phyloP scores from a whole-genome alignment of 2,329 filamentous ascomycete species.

The Pseudocercospora macadamiae region DNA sequence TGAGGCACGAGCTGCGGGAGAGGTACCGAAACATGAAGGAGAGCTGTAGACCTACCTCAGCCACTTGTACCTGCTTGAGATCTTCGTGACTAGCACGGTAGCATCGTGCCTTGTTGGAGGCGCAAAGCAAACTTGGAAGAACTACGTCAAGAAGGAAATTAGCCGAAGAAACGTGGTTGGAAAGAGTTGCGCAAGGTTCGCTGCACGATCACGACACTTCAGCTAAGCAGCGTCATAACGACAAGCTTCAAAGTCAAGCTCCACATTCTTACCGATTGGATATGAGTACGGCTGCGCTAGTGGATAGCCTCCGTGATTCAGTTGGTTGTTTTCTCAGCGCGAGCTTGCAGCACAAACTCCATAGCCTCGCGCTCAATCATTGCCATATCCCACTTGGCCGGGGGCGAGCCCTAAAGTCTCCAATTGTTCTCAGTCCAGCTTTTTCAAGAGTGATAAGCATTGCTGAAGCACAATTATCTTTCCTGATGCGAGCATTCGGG shows the following conservation, averaged over 20 bases:
- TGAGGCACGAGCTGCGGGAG: not conserved
- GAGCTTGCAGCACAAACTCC: too few species aligned
- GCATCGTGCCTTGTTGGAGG: slow-evolving; percentile 14
- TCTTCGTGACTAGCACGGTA: slow-evolving; percentile 14
- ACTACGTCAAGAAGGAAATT: slow-evolving; percentile 17
- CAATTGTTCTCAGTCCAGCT: too few species aligned
- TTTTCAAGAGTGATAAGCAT: too few species aligned
- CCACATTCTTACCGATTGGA: not conserved
- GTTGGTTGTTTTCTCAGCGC: not conserved
- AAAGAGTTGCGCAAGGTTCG: slow-evolving; percentile 6
- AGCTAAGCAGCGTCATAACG: slow-evolving; percentile 13
- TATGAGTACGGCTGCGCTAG: not conserved
- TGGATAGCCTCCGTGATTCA: not conserved
- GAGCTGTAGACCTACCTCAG: slow-evolving; percentile 4
- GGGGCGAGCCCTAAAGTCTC: too few species aligned
- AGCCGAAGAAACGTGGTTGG: slow-evolving; percentile 13
- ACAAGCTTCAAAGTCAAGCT: slow-evolving; percentile 6
- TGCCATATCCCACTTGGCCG: too few species aligned
- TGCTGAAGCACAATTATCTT: too few species aligned
- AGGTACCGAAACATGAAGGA: not conserved
- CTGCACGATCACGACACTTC: not conserved
- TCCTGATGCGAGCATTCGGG: too few species aligned
- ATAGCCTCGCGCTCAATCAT: too few species aligned
- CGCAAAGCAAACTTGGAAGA: slow-evolving; percentile 15
- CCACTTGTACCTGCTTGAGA: slow-evolving; percentile 6